Percentiles rank a stretch among this genome's conserved stretches.
phyloP scores from a whole-genome alignment of 2,329 filamentous ascomycete species.

The Aspergillus novoparasiticus region DNA sequence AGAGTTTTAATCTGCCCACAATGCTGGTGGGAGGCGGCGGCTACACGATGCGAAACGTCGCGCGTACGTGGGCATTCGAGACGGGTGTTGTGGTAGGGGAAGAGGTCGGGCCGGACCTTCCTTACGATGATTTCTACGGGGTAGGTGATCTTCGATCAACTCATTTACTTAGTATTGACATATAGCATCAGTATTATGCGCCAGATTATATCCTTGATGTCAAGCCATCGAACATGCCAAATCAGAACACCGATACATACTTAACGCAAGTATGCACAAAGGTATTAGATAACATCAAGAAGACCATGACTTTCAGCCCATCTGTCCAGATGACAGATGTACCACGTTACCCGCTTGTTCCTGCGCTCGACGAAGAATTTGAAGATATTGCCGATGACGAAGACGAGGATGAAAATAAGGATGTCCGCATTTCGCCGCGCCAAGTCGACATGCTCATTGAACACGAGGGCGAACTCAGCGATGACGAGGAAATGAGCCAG shows the following conservation, averaged over 20 bases:
- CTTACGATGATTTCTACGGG: slow-evolving; percentile 95
- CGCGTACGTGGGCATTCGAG: slow-evolving; percentile 67
- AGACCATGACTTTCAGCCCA: background rate
- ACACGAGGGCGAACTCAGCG: background rate
- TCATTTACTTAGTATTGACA: background rate
- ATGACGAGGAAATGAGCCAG: background rate
- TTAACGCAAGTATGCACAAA: background rate
- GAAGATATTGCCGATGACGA: background rate
- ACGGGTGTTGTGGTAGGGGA: slow-evolving; percentile 83
- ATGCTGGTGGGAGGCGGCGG: slow-evolving; percentile 68
- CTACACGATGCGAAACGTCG: slow-evolving; percentile 69
- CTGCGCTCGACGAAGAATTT: background rate
- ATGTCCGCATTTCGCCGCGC: background rate
- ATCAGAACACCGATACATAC: slow-evolving; percentile 2
- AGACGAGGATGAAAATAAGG: background rate
- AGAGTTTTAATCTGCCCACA: slow-evolving; percentile 68
- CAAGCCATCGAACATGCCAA: background rate
- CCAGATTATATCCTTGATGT: slow-evolving; percentile 1
- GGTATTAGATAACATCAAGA: background rate
- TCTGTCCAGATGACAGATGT: slow-evolving; percentile 1
- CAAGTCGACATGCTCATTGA: background rate
- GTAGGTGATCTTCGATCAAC: slow-evolving; percentile 34
- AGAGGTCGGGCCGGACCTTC: slow-evolving; percentile 76
- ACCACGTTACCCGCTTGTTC: background rate
- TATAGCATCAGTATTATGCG: background rate